A percentile compares a stretch with the other conserved stretches of the same genome.
Evolutionary conservation across 345 rosid species (phyloP).

Genomic region (Raphanus raphanistrum): DNA sequence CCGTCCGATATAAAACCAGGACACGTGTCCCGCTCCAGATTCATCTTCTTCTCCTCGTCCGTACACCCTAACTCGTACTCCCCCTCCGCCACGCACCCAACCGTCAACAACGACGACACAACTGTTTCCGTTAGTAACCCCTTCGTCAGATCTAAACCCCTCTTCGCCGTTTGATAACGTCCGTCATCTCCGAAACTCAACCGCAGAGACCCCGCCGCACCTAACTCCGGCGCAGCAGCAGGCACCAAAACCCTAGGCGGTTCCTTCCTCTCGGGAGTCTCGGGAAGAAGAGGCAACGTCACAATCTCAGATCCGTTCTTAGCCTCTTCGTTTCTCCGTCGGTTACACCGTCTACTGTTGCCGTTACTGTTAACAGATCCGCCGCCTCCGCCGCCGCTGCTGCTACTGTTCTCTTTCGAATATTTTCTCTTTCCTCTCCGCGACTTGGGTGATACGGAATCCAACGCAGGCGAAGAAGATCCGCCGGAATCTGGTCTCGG

Average conservation of each 20-base stretch:
- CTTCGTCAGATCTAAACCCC: slow-evolving; percentile 9
- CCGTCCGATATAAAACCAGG: background rate
- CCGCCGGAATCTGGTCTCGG: slow-evolving; percentile 58
- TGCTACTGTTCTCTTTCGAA: slow-evolving; percentile 39
- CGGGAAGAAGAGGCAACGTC: slow-evolving; percentile 71
- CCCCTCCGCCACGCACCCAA: slow-evolving; percentile 50
- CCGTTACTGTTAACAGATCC: slow-evolving; percentile 35
- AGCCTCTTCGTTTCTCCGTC: slow-evolving; percentile 34
- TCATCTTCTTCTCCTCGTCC: slow-evolving; percentile 35
- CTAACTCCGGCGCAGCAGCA: background rate
- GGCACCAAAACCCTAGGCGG: slow-evolving; percentile 1
- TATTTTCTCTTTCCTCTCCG: slow-evolving; percentile 42
- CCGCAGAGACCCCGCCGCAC: background rate
- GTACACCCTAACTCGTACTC: slow-evolving; percentile 51
- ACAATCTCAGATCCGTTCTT: slow-evolving; percentile 37
- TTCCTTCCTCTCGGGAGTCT: slow-evolving; percentile 45
- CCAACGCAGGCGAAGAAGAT: slow-evolving; percentile 32
- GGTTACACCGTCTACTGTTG: slow-evolving; percentile 22
- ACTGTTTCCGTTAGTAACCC: slow-evolving; percentile 20
- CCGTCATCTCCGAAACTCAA: background rate
- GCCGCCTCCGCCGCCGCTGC: slow-evolving; percentile 22
- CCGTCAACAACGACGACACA: slow-evolving; percentile 53
- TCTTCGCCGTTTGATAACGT: slow-evolving; percentile 24
- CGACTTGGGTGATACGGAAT: slow-evolving; percentile 38
- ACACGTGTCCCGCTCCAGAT: background rate